phyloP scores from a whole-genome alignment of 495 filamentous ascomycete species.

The Aspergillus olivimuriae region DNA sequence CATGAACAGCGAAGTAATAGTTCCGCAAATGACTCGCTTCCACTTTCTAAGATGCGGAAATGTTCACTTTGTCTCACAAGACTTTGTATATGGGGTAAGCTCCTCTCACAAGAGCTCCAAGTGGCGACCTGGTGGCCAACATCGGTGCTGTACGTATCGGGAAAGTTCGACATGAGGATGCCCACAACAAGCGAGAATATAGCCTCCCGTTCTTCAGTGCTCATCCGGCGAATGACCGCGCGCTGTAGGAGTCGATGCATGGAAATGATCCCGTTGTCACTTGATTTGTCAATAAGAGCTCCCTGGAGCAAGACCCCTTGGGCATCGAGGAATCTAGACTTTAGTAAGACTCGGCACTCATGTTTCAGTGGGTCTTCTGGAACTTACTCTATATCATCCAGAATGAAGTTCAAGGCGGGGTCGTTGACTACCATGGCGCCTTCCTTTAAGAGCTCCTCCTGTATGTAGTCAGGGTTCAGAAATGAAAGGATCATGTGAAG shows the following conservation, averaged over 20 bases:
- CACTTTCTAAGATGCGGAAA: background rate
- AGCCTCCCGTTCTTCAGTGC: background rate
- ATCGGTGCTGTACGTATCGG: slow-evolving; percentile 10
- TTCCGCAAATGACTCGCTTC: slow-evolving; percentile 9
- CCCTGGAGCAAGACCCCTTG: slow-evolving; percentile 1
- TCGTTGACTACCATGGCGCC: background rate
- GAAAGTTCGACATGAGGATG: slow-evolving; percentile 5
- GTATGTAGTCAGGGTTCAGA: slow-evolving; percentile 20
- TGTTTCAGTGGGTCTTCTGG: background rate
- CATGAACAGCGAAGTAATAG: slow-evolving; percentile 20
- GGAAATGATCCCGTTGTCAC: slow-evolving; percentile 2
- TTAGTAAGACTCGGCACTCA: background rate
- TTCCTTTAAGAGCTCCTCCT: slow-evolving; percentile 17
- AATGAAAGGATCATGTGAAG: slow-evolving; percentile 19
- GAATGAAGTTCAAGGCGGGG: background rate
- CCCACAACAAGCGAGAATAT: slow-evolving; percentile 5
- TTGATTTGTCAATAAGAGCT: slow-evolving; percentile 1
- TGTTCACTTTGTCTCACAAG: background rate
- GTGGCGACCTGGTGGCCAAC: slow-evolving; percentile 7
- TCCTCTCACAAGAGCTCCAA: slow-evolving; percentile 2
- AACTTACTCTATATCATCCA: slow-evolving; percentile 5
- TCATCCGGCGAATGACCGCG: slow-evolving; percentile 6
- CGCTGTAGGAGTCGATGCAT: slow-evolving; percentile 6
- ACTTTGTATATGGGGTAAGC: slow-evolving; percentile 4
- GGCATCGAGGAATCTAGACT: slow-evolving; percentile 6